Conservation (phyloP, 2,329 filamentous ascomycete genomes). For the Xenoacremonium recifei region DNA sequence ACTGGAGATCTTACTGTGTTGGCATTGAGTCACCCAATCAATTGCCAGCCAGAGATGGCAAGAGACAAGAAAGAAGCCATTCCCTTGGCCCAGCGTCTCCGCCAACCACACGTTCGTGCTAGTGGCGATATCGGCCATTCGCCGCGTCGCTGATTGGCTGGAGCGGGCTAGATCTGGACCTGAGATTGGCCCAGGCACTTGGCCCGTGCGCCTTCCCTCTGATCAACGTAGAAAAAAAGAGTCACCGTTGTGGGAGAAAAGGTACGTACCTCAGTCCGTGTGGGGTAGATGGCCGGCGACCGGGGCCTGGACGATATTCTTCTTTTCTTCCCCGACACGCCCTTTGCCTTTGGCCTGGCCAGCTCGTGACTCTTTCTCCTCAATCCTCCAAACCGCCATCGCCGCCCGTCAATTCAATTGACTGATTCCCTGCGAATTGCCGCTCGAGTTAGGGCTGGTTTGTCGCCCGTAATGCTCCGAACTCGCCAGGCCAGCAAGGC, state of each 20-base stretch:
- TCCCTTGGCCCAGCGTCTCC: slow-evolving; percentile 8
- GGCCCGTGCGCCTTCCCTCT: slow-evolving; percentile 13
- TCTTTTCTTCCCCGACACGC: slow-evolving; percentile 16
- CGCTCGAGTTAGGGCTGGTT: no score
- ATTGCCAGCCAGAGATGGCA: no score
- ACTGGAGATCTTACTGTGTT: no score
- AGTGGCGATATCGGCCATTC: slow-evolving; percentile 26
- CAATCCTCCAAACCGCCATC: slow-evolving; percentile 9
- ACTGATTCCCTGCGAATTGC: slow-evolving; percentile 4
- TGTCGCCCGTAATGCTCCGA: slow-evolving; percentile 15
- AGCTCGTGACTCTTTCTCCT: slow-evolving; percentile 14
- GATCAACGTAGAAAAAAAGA: slow-evolving; percentile 8
- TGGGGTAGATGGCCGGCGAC: slow-evolving; percentile 19
- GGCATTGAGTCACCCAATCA: background rate
- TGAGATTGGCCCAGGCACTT: slow-evolving; percentile 8
- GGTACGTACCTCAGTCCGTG: slow-evolving; percentile 18
- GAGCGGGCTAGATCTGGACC: slow-evolving; percentile 4
- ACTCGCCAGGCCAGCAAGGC: slow-evolving; percentile 11
- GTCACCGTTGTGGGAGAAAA: slow-evolving; percentile 8
- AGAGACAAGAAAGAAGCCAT: background rate
- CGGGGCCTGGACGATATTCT: slow-evolving; percentile 20
- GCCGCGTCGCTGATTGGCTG: slow-evolving; percentile 10
- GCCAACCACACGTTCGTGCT: slow-evolving; percentile 12
- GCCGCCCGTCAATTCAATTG: slow-evolving; percentile 14
- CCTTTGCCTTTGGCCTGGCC: slow-evolving; percentile 13